A percentile compares a stretch with the other conserved stretches of the same genome.
Evolutionary conservation across 352 stramenopile species (phyloP).

Genomic region (Phytophthora idaei): DNA sequence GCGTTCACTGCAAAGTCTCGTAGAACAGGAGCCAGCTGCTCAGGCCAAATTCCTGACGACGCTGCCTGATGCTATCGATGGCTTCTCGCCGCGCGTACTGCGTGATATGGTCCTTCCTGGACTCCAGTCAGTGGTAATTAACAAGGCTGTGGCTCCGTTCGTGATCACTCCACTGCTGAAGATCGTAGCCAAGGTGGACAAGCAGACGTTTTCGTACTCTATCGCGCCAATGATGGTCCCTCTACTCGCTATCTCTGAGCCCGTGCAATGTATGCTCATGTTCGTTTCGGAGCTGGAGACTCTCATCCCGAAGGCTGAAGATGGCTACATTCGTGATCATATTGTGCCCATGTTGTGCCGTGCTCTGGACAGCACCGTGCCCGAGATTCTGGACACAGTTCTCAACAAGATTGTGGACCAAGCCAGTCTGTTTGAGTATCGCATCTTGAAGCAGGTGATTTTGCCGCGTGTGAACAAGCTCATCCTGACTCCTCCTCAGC

Average conservation of each 20-base stretch:
- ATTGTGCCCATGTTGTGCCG: constrained; percentile 89
- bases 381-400: constrained; percentile 87
- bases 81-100: constrained; percentile 77
- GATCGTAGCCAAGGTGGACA: constrained; percentile 88
- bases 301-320: constrained; percentile 83
- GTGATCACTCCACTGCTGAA: constrained; percentile 89
- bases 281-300: constrained; percentile 87
- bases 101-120: constrained; percentile 87
- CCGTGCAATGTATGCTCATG: constrained; percentile 91
- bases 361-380: constrained; percentile 81
- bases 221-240: constrained; percentile 86
- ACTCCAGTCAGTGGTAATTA: constrained; percentile 82
- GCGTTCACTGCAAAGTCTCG: constrained; percentile 76
- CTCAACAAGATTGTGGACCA: constrained; percentile 90
- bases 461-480: constrained; percentile 86
- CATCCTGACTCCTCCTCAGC: constrained; percentile 82
- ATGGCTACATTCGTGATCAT: constrained; percentile 90
- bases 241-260: constrained; percentile 82
- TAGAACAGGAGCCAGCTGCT: constrained; percentile 81
- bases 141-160: constrained; percentile 87
- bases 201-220: constrained; percentile 77
- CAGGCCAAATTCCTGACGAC: constrained; percentile 85
- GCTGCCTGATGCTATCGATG: constrained; percentile 74
- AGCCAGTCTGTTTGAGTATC: constrained; percentile 88
- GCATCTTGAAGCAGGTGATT: constrained; percentile 89